Evolutionary conservation across 2,329 filamentous ascomycete species (phyloP), one percentile per base, ranked within the genome.

Genomic region (Pezicula radicicola): DNA sequence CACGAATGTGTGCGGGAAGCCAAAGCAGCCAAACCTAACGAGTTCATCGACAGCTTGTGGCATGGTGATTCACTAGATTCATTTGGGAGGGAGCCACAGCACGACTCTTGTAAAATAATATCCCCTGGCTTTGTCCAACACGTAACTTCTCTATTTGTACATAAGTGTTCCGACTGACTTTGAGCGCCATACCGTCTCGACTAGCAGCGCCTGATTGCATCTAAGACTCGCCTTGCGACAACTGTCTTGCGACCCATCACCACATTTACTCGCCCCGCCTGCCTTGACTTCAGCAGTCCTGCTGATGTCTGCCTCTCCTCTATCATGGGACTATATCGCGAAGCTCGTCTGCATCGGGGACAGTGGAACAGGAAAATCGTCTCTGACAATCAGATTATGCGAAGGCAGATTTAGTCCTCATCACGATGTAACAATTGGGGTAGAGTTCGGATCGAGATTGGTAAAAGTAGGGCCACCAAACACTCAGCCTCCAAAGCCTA

Each of bases 261-360:
- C 42, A 12, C 30, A 33, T 30, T 16, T 27, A 21, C 25, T 42
- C 9, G 21, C 37, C 7, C 40, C 10, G 27, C 36, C 10, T 28
- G 28, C 16, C n/a, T 46, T 21, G n/a, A 28, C 19, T 33, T 12
- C 30, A 33, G 18, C 30, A 2, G 27, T 19, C 51, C 16, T 25
- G 37, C 54, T 49, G 68, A 84, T 84, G 80, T 79, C 75, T 25
- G 70, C 77, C 58, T 16, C 37, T 9, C 19, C 42, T 36, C 81
- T 85, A 66, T 87, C 91, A 72, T 97, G 93, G 93, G 91, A 97
- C 76, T 97, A 95, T 77, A 99, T 97, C 69, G 92, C 93, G 71
- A 99, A 99, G 75, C 89, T 99, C 64, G 93, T 97, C 68, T 96
- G 91, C 75, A 91, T 99, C 66, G 94, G 94, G 70, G 94, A 97